phyloP scores from a whole-genome alignment of 352 stramenopile species.

The Phytophthora nicotianae region DNA sequence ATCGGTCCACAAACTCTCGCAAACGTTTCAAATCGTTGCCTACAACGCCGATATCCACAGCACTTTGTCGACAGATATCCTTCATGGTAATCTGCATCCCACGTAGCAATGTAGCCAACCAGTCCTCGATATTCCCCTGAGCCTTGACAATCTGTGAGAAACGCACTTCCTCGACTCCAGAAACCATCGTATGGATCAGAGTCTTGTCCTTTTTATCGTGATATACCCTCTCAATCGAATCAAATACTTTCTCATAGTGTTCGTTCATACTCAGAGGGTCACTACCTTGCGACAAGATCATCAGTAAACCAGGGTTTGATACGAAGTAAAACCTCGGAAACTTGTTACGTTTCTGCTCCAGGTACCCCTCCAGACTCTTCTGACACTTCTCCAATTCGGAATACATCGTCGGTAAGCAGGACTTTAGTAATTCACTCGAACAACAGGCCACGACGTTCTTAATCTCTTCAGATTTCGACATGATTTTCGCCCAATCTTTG shows the following conservation, averaged over 20 bases:
- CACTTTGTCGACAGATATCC: constrained; percentile 94
- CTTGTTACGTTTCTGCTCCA: constrained; percentile 98
- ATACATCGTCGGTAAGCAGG: constrained; percentile 97
- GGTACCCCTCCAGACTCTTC: constrained; percentile 97
- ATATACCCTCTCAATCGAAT: constrained; percentile 97
- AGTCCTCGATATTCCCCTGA: constrained; percentile 99
- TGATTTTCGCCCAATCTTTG: constrained; percentile 99
- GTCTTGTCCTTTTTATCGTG: constrained; percentile 99
- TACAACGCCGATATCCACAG: constrained; percentile 91
- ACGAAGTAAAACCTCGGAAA: constrained; percentile 99
- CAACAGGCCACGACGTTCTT: constrained; percentile 95
- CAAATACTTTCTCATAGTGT: constrained; percentile 99
- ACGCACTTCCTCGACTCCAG: constrained; percentile 94
- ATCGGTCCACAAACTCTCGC: constrained; percentile 94
- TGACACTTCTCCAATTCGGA: constrained; percentile 98
- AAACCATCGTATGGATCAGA: constrained; percentile 93
- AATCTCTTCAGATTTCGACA: constrained; percentile 92
- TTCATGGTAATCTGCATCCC: constrained; percentile 98
- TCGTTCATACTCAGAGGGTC: constrained; percentile 98
- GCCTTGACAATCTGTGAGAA: constrained; percentile 96
- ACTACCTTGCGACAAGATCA: constrained; percentile 97
- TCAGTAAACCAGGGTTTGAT: constrained; percentile 96
- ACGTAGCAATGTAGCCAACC: constrained; percentile 95
- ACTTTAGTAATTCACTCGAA: constrained; percentile 97
- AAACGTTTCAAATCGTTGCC: constrained; percentile 92